A percentile compares a stretch with the other conserved stretches of the same genome.
phyloP scores from a whole-genome alignment of 495 filamentous ascomycete genomes.

The Apiosordaria backusii region DNA sequence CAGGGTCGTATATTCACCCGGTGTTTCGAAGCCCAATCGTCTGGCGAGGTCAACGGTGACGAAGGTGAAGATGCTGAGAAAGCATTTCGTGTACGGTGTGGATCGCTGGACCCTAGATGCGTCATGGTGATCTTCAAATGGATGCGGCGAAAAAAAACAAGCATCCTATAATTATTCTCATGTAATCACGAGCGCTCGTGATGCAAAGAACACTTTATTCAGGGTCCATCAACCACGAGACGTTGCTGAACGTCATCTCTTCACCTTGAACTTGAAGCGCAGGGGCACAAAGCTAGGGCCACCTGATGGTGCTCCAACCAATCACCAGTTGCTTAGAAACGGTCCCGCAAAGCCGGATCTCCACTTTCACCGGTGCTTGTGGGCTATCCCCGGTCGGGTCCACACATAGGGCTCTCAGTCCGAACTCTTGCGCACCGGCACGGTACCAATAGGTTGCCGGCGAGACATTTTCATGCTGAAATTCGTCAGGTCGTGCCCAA shows the following conservation, averaged over 20 bases:
- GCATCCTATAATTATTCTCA: background rate
- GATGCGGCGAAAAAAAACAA: too few species aligned
- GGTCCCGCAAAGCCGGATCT: background rate
- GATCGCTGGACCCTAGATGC: conserved; percentile 4
- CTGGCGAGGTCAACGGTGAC: background rate
- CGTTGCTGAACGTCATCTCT: background rate
- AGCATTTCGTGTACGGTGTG: background rate
- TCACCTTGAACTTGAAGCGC: background rate
- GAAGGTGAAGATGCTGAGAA: background rate
- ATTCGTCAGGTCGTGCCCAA: background rate
- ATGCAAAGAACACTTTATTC: conserved; percentile 1
- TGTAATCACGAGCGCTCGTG: background rate
- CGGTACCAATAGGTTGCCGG: too few species aligned
- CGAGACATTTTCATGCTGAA: background rate
- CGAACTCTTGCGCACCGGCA: too few species aligned
- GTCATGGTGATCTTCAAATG: background rate
- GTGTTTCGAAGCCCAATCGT: too few species aligned
- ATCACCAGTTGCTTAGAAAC: background rate
- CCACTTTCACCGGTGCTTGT: background rate
- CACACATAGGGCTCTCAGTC: background rate
- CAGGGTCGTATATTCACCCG: too few species aligned
- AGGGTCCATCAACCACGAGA: background rate
- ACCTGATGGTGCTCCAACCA: background rate
- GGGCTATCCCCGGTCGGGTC: background rate
- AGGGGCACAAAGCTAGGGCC: background rate